Percentiles rank a stretch among this genome's conserved stretches.
Evolutionary conservation across 352 stramenopile genomes (phyloP).

Genomic region (Phytophthora pluvialis): DNA sequence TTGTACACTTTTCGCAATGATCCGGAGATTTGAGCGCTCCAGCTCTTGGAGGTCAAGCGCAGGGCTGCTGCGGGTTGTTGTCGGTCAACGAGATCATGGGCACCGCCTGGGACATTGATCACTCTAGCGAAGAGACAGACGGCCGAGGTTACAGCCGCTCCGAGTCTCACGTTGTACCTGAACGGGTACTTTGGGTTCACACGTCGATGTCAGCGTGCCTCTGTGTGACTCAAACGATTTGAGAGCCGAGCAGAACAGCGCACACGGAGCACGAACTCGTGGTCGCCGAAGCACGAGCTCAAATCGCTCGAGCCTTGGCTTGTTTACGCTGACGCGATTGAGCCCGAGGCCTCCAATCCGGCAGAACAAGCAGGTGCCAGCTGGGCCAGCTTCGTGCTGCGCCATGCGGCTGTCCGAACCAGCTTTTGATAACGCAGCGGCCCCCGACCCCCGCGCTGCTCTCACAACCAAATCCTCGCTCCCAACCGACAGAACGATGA

Average conservation of each 20-base stretch:
- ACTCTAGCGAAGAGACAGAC: slow-evolving; percentile 18
- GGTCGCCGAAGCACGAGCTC: slow-evolving; percentile 21
- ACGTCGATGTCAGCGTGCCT: slow-evolving; percentile 10
- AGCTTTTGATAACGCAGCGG: slow-evolving; percentile 38
- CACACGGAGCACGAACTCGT: slow-evolving; percentile 17
- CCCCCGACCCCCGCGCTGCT: background rate
- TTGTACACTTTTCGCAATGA: slow-evolving; percentile 1
- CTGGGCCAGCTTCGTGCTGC: slow-evolving; percentile 34
- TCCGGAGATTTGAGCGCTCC: slow-evolving; percentile 33
- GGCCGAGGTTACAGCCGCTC: slow-evolving; percentile 14
- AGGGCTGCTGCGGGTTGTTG: slow-evolving; percentile 1
- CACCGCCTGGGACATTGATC: slow-evolving; percentile 23
- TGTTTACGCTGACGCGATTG: slow-evolving; percentile 46
- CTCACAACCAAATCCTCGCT: slow-evolving; percentile 29
- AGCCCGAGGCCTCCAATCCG: slow-evolving; percentile 20
- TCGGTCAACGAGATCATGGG: slow-evolving; percentile 23
- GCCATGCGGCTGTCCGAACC: slow-evolving; percentile 21
- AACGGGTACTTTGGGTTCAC: slow-evolving; percentile 22
- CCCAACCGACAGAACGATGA: slow-evolving; percentile 21
- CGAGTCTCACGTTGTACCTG: slow-evolving; percentile 10
- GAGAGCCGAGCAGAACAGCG: slow-evolving; percentile 13
- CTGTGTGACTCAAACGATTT: slow-evolving; percentile 38
- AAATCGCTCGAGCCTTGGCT: slow-evolving; percentile 34
- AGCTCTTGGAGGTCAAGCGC: slow-evolving; percentile 23
- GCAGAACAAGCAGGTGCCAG: slow-evolving; percentile 24